These are phyloP conservation scores for Boletus barrowsii DNA, from an alignment of 768 basidiomycete species.

Conservation along the genomic window DNA sequence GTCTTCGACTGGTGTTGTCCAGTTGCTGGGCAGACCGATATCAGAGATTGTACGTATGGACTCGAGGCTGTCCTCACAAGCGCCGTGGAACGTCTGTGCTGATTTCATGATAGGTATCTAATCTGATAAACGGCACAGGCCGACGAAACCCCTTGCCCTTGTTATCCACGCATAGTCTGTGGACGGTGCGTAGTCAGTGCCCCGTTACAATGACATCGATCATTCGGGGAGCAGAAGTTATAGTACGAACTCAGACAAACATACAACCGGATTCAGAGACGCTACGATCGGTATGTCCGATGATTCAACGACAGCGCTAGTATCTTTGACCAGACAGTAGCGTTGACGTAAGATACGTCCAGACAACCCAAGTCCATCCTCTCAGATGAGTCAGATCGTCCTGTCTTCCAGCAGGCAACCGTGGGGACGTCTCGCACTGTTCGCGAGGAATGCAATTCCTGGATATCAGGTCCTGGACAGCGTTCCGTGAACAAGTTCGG, in stretches of 20 bases:
- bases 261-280: neutral
- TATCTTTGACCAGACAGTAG: neutral
- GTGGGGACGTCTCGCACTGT: neutral
- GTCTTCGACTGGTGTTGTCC: no score
- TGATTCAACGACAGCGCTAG: neutral
- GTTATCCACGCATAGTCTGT: neutral
- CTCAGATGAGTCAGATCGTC: neutral
- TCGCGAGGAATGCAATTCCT: conserved; percentile 14
- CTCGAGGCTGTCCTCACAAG: no score
- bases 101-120: neutral
- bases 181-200: neutral
- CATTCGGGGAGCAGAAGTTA: no score
- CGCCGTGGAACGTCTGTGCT: no score
- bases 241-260: neutral
- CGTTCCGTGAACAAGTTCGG: conserved; percentile 22
- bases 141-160: neutral
- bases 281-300: neutral
- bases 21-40: no score
- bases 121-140: neutral
- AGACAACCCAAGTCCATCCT: conserved; percentile 12
- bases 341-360: conserved; percentile 16
- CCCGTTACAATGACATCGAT: no score
- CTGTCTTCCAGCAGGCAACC: neutral
- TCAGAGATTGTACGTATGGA: no score
- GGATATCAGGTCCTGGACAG: conserved; percentile 23